Evolutionary conservation across 768 basidiomycete genomes (phyloP).

Genomic region (Naganishia antarctica): DNA sequence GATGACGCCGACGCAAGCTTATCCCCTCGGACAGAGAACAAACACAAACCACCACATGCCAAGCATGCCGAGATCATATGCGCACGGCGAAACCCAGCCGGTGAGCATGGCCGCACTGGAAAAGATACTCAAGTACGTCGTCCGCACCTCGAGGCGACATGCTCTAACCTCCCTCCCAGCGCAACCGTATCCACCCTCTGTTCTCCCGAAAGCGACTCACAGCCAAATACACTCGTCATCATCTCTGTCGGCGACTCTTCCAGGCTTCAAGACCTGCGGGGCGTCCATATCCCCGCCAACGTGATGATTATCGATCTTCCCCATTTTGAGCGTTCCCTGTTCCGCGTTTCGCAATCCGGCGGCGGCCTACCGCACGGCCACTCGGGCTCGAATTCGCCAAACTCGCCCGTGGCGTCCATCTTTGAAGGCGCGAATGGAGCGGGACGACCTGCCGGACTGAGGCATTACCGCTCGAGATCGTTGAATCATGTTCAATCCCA

Average conservation of each 20-base stretch:
- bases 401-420: conserved; percentile 29
- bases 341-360: conserved; percentile 35
- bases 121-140: conserved; percentile 44
- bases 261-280: conserved; percentile 31
- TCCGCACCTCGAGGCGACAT: neutral
- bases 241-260: conserved; percentile 41
- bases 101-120: conserved; percentile 41
- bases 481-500: neutral
- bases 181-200: conserved; percentile 43
- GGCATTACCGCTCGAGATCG: conserved; percentile 16
- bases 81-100: conserved; percentile 41
- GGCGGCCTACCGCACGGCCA: neutral
- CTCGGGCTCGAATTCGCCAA: conserved; percentile 31
- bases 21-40: conserved; percentile 33
- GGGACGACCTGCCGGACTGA: neutral
- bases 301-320: conserved; percentile 44
- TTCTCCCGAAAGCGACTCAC: conserved; percentile 41
- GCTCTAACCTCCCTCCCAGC: conserved; percentile 26
- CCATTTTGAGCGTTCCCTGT: conserved; percentile 41
- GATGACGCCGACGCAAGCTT: neutral
- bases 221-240: conserved; percentile 45
- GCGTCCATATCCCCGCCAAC: conserved; percentile 37
- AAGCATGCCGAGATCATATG: conserved; percentile 42
- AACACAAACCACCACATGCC: conserved; percentile 40
- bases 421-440: neutral